Conservation (phyloP, 139 green algal species). For the Tetraselmis chui region DNA sequence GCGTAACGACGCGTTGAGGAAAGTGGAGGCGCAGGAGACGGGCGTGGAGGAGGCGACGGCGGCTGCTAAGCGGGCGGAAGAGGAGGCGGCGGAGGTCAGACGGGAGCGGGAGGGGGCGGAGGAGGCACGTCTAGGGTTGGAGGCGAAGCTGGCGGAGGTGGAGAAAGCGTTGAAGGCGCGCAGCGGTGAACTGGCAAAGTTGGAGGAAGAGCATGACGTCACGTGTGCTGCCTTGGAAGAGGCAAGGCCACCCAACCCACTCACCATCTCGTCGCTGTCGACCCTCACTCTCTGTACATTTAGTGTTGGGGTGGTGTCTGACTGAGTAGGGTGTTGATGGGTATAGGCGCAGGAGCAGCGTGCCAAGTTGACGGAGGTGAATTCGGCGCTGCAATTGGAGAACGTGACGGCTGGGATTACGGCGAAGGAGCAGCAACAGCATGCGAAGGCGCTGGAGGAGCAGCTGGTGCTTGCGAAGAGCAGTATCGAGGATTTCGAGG, state of each 20-base stretch:
- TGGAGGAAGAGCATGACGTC: not conserved
- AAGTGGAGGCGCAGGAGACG: not conserved
- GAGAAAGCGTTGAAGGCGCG: not conserved
- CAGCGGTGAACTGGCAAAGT: not conserved
- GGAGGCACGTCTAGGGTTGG: no score
- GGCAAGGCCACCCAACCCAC: not conserved
- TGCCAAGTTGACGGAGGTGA: not conserved
- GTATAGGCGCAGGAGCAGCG: not conserved
- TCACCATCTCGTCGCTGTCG: no score
- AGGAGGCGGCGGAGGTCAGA: not conserved
- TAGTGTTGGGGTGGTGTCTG: no score
- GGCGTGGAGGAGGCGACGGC: not conserved
- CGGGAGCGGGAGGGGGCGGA: not conserved
- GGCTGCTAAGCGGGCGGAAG: not conserved
- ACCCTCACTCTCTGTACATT: no score
- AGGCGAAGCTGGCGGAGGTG: not conserved
- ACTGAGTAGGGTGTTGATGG: no score
- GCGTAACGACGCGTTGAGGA: not conserved
- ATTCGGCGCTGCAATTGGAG: not conserved
- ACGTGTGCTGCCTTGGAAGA: not conserved
- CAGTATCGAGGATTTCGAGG: not conserved
- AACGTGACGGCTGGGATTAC: not conserved
- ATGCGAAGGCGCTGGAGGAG: not conserved
- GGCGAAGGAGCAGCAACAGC: not conserved
- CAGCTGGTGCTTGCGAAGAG: not conserved